A percentile compares a stretch with the other conserved stretches of the same genome.
Evolutionary conservation across 139 green algal genomes (phyloP).

Genomic region (Coccomyxa sp.): DNA sequence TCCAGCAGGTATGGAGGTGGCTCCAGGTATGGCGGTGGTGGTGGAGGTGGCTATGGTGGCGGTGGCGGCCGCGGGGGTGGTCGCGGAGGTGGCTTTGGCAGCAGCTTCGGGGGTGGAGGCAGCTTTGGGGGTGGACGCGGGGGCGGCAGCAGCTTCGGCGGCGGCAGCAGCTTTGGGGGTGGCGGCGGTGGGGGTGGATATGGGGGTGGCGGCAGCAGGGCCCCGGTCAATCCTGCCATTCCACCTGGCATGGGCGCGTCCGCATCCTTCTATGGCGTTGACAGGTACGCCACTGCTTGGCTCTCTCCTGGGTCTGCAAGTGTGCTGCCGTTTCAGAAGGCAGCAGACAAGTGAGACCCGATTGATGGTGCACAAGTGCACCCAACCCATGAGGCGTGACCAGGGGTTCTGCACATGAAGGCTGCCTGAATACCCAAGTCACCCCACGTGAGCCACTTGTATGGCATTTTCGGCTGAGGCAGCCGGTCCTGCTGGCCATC

Average conservation of each 20-base stretch:
- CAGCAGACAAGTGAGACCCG: neutral
- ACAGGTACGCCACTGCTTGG: neutral
- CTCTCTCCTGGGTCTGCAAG: neutral
- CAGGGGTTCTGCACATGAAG: neutral
- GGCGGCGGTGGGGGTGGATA: slow-evolving; percentile 2
- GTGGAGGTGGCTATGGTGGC: slow-evolving; percentile 15
- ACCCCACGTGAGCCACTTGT: neutral
- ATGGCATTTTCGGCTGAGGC: neutral
- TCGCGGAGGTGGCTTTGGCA: slow-evolving; percentile 2
- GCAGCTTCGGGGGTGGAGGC: slow-evolving; percentile 18
- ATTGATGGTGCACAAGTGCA: neutral
- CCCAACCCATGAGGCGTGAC: no score
- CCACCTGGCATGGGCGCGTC: slow-evolving; percentile 16
- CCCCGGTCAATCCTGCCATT: neutral
- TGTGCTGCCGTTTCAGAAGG: neutral
- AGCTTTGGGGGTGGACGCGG: slow-evolving; percentile 14
- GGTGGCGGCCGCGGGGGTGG: slow-evolving; percentile 25
- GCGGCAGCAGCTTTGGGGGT: slow-evolving; percentile 5
- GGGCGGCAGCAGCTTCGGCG: slow-evolving; percentile 4
- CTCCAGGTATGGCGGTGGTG: slow-evolving; percentile 25
- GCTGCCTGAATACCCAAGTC: neutral
- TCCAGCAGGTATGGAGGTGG: slow-evolving; percentile 25
- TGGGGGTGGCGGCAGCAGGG: neutral
- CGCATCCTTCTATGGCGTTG: slow-evolving; percentile 21
- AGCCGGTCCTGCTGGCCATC: neutral